These are phyloP conservation scores for Ceratobasidium sp. DNA, from an alignment of 1,284 basidiomycete genomes.

Conservation along the genomic window DNA sequence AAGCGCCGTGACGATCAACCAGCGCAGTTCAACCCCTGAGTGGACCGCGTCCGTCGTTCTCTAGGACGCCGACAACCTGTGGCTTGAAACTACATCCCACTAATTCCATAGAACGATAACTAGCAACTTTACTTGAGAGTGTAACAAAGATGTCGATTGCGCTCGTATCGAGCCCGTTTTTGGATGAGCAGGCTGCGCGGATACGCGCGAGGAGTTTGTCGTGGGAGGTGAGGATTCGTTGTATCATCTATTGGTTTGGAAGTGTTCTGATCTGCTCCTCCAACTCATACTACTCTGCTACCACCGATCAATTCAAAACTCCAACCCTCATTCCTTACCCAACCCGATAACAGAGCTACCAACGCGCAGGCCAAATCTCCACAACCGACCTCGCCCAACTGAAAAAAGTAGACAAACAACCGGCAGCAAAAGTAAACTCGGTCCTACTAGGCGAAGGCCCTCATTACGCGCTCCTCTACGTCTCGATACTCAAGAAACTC, in stretches of 20 bases:
- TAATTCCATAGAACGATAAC: neutral
- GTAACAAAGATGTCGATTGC: slow-evolving; percentile 74
- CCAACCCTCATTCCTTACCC: slow-evolving; percentile 47
- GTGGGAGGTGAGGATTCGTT: slow-evolving; percentile 82
- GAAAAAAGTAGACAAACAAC: slow-evolving; percentile 89
- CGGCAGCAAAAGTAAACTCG: slow-evolving; percentile 77
- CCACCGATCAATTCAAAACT: slow-evolving; percentile 28
- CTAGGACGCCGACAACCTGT: neutral
- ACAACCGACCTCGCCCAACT: slow-evolving; percentile 90
- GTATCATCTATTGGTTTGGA: neutral
- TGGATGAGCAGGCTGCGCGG: slow-evolving; percentile 89
- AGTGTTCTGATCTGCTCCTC: neutral
- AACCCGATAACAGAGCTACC: slow-evolving; percentile 78
- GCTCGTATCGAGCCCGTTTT: slow-evolving; percentile 87
- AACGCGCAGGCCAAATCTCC: slow-evolving; percentile 91
- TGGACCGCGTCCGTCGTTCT: slow-evolving; percentile 2
- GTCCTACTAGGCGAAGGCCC: slow-evolving; percentile 82
- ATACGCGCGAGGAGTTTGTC: slow-evolving; percentile 92
- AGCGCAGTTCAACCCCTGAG: slow-evolving; percentile 30
- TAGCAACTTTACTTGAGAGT: neutral
- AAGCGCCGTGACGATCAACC: slow-evolving; percentile 45
- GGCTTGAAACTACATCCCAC: neutral
- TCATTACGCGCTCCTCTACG: slow-evolving; percentile 89
- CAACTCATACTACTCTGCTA: neutral
- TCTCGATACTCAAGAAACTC: slow-evolving; percentile 92